Evolutionary conservation across 495 filamentous ascomycete species (phyloP).

Genomic region (Staphylotrichum tortipilum): DNA sequence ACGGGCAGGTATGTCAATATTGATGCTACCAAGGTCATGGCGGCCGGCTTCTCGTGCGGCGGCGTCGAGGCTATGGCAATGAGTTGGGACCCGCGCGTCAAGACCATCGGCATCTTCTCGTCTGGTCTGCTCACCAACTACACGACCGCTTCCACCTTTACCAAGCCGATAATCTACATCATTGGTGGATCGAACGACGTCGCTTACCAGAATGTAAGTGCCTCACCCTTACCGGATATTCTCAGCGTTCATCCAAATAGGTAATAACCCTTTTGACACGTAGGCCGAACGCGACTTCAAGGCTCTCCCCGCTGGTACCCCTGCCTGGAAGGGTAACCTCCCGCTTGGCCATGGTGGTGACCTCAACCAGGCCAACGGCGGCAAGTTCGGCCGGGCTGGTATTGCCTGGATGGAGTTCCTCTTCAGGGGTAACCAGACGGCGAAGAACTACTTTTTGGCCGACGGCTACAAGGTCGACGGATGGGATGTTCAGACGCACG

Average conservation of each 20-base stretch:
- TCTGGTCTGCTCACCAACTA: slow-evolving; percentile 15
- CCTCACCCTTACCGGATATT: too few relatives aligned
- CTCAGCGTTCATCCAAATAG: too few relatives aligned
- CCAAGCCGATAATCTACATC: slow-evolving; percentile 20
- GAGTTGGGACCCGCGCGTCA: slow-evolving; percentile 15
- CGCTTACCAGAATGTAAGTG: slow-evolving; percentile 19
- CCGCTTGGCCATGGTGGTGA: slow-evolving; percentile 25
- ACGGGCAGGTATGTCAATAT: neutral
- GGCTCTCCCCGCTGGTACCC: slow-evolving; percentile 14
- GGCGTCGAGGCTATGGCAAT: slow-evolving; percentile 23
- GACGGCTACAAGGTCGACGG: neutral
- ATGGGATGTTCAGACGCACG: neutral
- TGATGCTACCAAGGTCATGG: slow-evolving; percentile 13
- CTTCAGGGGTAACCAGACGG: slow-evolving; percentile 13
- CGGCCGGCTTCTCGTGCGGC: slow-evolving; percentile 21
- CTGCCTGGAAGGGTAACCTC: slow-evolving; percentile 33
- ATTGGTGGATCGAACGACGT: slow-evolving; percentile 24
- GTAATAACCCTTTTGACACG: too few relatives aligned
- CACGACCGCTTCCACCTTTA: slow-evolving; percentile 10
- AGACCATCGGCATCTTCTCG: slow-evolving; percentile 21
- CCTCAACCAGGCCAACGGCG: slow-evolving; percentile 19
- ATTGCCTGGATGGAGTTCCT: slow-evolving; percentile 17
- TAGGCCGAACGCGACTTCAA: slow-evolving; percentile 24
- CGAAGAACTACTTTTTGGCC: slow-evolving; percentile 3
- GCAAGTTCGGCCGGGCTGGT: slow-evolving; percentile 22